phyloP scores from a whole-genome alignment of 1,284 basidiomycete species.

The Vanrija humicola region DNA sequence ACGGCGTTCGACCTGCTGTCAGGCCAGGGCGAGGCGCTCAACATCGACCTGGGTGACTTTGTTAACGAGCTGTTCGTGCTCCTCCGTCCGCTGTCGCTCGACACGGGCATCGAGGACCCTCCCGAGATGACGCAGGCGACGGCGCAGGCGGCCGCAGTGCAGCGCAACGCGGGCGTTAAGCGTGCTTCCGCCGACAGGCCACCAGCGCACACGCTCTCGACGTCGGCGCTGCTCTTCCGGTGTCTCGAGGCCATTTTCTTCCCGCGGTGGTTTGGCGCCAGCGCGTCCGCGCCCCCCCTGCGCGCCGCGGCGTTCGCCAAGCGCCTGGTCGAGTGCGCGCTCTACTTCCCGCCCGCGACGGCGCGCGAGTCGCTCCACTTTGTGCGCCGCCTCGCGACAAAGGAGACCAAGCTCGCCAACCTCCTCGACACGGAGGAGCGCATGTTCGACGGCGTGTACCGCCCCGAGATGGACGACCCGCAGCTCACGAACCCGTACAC shows the following conservation, averaged over 20 bases:
- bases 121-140: conserved; percentile 33
- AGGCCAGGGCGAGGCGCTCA: conserved; percentile 96
- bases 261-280: conserved; percentile 57
- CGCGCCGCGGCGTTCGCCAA: conserved; percentile 88
- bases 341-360: conserved; percentile 71
- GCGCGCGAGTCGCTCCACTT: conserved; percentile 68
- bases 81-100: conserved; percentile 52
- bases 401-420: conserved; percentile 75
- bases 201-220: conserved; percentile 33
- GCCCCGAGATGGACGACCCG: conserved; percentile 77
- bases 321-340: conserved; percentile 70
- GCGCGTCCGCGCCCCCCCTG: conserved; percentile 61
- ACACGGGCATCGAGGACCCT: conserved; percentile 52
- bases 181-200: conserved; percentile 14
- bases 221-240: conserved; percentile 72
- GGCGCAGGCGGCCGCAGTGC: conserved; percentile 16
- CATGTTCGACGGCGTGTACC: conserved; percentile 72
- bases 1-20: conserved; percentile 94
- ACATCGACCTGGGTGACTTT: conserved; percentile 91
- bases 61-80: conserved; percentile 57
- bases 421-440: conserved; percentile 83
- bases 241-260: conserved; percentile 74
- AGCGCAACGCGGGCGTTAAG: conserved; percentile 5
- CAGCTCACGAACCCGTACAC: conserved; percentile 58
- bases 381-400: conserved; percentile 64